A percentile compares a stretch with the other conserved stretches of the same genome.
These are phyloP conservation scores for Metschnikowia noctiluminum DNA, from an alignment of 805 yeast species.

Conservation along the genomic window DNA sequence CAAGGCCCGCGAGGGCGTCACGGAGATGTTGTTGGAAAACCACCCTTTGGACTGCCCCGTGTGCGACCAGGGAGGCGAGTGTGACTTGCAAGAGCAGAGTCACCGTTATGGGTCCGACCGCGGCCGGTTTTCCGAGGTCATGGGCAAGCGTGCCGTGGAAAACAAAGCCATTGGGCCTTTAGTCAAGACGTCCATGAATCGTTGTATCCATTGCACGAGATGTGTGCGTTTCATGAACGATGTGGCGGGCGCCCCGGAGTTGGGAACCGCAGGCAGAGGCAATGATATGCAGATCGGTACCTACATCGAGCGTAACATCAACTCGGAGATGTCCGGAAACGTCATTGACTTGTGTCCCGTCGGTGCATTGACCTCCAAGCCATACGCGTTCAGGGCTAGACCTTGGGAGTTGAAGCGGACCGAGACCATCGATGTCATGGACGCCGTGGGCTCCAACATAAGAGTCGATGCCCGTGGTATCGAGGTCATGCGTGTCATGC, in stretches of 20 bases:
- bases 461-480: constrained; percentile 85
- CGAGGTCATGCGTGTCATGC: constrained; percentile 83
- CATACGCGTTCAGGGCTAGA: constrained; percentile 88
- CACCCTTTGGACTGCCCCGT: constrained; percentile 92
- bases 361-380: constrained; percentile 87
- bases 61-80: constrained; percentile 93
- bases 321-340: constrained; percentile 83
- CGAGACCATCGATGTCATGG: constrained; percentile 80
- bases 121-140: constrained; percentile 77
- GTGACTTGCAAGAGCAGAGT: constrained; percentile 87
- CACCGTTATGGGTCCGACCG: constrained; percentile 81
- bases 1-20: constrained; percentile 85
- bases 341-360: constrained; percentile 87
- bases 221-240: constrained; percentile 88
- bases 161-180: constrained; percentile 88
- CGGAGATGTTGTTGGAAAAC: constrained; percentile 82
- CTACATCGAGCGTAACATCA: constrained; percentile 77
- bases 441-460: constrained; percentile 77
- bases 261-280: constrained; percentile 87
- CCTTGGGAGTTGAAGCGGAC: constrained; percentile 93
- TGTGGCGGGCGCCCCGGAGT: constrained; percentile 89
- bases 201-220: constrained; percentile 90
- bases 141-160: constrained; percentile 86
- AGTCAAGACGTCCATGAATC: constrained; percentile 86
- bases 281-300: constrained; percentile 92